phyloP scores from a whole-genome alignment of 345 rosid genomes.

The Anastatica hierochuntica region DNA sequence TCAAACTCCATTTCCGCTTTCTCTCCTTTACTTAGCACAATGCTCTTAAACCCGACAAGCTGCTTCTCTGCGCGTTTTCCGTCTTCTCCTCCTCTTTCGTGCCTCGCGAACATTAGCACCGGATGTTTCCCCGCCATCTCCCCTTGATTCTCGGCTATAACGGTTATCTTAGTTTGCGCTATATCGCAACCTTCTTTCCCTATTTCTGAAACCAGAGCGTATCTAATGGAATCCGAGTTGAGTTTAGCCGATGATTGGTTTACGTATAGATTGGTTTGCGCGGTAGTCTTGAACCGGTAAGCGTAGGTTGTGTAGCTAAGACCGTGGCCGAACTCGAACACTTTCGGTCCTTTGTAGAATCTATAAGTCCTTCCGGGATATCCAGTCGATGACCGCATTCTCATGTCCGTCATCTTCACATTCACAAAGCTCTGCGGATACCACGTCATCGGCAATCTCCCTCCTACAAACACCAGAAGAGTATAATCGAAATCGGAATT shows the following conservation, averaged over 20 bases:
- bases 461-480: conserved; percentile 42
- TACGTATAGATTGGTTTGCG: conserved; percentile 26
- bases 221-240: conserved; percentile 18
- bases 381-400: conserved; percentile 61
- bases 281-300: conserved; percentile 31
- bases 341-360: conserved; percentile 54
- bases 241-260: conserved; percentile 24
- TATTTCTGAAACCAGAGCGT: conserved; percentile 39
- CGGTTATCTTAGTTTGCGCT: conserved; percentile 33
- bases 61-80: conserved; percentile 55
- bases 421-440: conserved; percentile 58
- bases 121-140: conserved; percentile 69
- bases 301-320: conserved; percentile 64
- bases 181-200: conserved; percentile 34
- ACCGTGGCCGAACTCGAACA: conserved; percentile 67
- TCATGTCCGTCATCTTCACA: conserved; percentile 81
- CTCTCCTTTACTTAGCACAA: conserved; percentile 46
- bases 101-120: conserved; percentile 48
- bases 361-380: conserved; percentile 90
- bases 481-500: too few species aligned
- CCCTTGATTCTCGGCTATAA: conserved; percentile 49
- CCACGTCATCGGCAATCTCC: conserved; percentile 86
- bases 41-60: conserved; percentile 57
- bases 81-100: conserved; percentile 30
- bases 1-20: conserved; percentile 44